Percentiles rank a stretch among this genome's conserved stretches.
Conservation (phyloP, 768 basidiomycete species). For the Russula ochroleuca region DNA sequence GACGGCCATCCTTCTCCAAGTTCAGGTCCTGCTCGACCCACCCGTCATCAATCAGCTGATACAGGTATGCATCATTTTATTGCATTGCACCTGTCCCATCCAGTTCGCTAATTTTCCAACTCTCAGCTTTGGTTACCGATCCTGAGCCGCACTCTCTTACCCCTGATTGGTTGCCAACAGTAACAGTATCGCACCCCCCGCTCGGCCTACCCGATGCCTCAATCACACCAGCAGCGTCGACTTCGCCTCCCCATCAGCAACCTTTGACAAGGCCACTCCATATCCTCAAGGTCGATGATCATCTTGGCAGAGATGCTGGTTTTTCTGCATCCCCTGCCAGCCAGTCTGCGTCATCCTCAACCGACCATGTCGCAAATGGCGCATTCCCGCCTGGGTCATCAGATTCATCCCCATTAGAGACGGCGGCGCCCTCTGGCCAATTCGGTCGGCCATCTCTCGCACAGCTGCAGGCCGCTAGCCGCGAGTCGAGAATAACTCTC, state of each 20-base stretch:
- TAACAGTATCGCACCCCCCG: constrained; percentile 9
- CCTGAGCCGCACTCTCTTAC: constrained; percentile 19
- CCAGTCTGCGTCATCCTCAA: constrained; percentile 10
- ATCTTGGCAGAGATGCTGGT: background rate
- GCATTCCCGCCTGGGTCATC: constrained; percentile 5
- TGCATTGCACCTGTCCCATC: background rate
- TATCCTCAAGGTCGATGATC: constrained; percentile 12
- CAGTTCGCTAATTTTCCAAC: constrained; percentile 7
- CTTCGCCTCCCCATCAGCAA: constrained; percentile 2
- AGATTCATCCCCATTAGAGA: constrained; percentile 8
- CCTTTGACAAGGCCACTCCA: constrained; percentile 15
- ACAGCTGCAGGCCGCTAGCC: constrained; percentile 36
- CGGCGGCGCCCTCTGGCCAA: background rate
- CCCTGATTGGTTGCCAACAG: constrained; percentile 20
- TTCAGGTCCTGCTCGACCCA: constrained; percentile 24
- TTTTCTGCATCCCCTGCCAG: background rate
- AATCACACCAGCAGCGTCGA: background rate
- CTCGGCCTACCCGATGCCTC: background rate
- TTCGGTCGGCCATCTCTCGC: constrained; percentile 7
- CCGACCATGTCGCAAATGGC: background rate
- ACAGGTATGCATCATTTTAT: constrained; percentile 32
- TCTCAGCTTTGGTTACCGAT: constrained; percentile 3
- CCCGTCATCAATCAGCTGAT: constrained; percentile 34
- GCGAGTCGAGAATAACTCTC: constrained; percentile 64
- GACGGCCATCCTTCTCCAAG: constrained; percentile 22